Base-by-base conservation (phyloP, 805 yeast species). In the Ogataea kodamae region DNA sequence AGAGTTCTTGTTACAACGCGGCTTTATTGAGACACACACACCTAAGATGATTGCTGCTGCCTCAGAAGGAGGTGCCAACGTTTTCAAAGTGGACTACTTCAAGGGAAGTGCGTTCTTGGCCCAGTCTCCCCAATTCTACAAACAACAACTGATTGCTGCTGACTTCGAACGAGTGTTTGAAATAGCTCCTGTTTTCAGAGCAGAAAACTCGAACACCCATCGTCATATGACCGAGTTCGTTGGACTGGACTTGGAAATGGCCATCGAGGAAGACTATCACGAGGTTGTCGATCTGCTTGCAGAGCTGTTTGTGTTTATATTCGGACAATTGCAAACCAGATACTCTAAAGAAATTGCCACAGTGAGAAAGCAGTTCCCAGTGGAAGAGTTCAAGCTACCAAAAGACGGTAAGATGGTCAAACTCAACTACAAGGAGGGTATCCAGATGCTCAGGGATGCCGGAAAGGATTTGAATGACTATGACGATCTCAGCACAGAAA, bases 221-320 rank as follows among this genome's bases (percentile, higher is more conserved):
- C 89, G 99, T 69, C 99, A 92, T 66, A 81, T 92, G 95, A 92
- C 99, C 37, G 99, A 92, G 67, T 92, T 92, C 62, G 84, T 83
- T 43, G 99, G 99, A 39, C 78, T 94, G 53, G 99, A 92, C 72
- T 67, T 92, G 67, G 99, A 92, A 67, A 88, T 92, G 95, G 85
- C 96, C 8, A 84, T 92, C 57, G 97, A 92, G 68, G 96, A 89
- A 68, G 97, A 92, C 67, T 92, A 92, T 63, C 94, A 92, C 57
- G 99, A 92, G 69, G 94, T 81, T 27, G 63, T 74, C 50, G 76
- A 72, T 31, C 61, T 70, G 26, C 62, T 80, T 49, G 67, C 70
- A 26, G 64, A 62, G 26, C 70, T 92, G 65, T 90, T 92, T 55
- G 78, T 87, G 48, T 89, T 81, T 67, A 85, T 92, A 48, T 92